Percentiles rank a stretch among this genome's conserved stretches.
Evolutionary conservation across 768 basidiomycete species (phyloP).

Genomic region (Boletus bicolor): DNA sequence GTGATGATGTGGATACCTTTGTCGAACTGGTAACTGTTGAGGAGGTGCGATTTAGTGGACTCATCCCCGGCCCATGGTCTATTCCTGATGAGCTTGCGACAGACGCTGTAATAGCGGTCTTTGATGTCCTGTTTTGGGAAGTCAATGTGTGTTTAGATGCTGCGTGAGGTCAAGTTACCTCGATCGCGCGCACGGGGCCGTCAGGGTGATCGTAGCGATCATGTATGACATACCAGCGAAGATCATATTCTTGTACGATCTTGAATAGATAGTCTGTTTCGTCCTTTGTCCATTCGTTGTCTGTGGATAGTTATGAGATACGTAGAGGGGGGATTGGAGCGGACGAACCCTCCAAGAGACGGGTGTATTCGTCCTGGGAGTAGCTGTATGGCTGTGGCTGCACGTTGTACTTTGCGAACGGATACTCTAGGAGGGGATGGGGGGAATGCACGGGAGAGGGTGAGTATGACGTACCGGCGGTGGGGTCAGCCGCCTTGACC

Average conservation of each 20-base stretch:
- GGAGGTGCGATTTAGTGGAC: slow-evolving; percentile 57
- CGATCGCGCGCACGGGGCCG: slow-evolving; percentile 57
- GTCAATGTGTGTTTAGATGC: background rate
- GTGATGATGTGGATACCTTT: slow-evolving; percentile 51
- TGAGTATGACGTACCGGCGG: slow-evolving; percentile 44
- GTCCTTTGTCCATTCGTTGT: slow-evolving; percentile 85
- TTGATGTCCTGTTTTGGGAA: slow-evolving; percentile 64
- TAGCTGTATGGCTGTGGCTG: slow-evolving; percentile 65
- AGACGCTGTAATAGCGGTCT: slow-evolving; percentile 90
- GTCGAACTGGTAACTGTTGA: slow-evolving; percentile 81
- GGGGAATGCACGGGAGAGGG: background rate
- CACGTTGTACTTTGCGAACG: slow-evolving; percentile 81
- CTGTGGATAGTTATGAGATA: slow-evolving; percentile 34
- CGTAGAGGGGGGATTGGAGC: background rate
- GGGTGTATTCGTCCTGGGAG: slow-evolving; percentile 83
- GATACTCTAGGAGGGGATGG: slow-evolving; percentile 51
- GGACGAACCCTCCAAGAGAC: slow-evolving; percentile 65
- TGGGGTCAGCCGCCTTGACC: slow-evolving; percentile 62
- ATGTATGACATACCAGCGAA: slow-evolving; percentile 83
- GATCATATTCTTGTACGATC: slow-evolving; percentile 77
- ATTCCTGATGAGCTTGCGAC: slow-evolving; percentile 81
- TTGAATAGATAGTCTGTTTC: slow-evolving; percentile 92
- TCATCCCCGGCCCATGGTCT: slow-evolving; percentile 86
- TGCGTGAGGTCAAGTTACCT: slow-evolving; percentile 43
- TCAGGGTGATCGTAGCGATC: slow-evolving; percentile 82